Conservation (phyloP, 177 flowering plant species). For the Vitis hybrid region DNA sequence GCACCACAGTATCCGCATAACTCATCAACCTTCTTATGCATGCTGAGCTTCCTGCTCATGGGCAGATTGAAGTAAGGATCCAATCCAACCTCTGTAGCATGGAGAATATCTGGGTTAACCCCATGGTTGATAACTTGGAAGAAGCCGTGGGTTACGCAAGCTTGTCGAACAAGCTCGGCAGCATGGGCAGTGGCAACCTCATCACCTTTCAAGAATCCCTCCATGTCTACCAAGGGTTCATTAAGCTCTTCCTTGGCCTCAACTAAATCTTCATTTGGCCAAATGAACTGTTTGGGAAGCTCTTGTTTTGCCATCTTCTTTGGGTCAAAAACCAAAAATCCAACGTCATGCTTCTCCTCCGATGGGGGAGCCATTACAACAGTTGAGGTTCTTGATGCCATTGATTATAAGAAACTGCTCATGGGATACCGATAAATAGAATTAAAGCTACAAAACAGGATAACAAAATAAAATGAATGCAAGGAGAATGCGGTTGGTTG, state of each 20-base stretch:
- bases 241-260: constrained; percentile 21
- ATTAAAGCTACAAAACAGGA: too few relatives aligned
- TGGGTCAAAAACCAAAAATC: constrained; percentile 22
- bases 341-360: neutral
- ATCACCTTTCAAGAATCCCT: constrained; percentile 34
- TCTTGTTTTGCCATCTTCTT: constrained; percentile 19
- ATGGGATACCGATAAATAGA: too few relatives aligned
- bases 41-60: constrained; percentile 18
- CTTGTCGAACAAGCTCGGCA: constrained; percentile 20
- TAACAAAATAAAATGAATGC: too few relatives aligned
- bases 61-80: constrained; percentile 38
- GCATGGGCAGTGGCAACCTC: constrained; percentile 19
- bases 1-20: constrained; percentile 41
- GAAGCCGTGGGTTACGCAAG: constrained; percentile 47
- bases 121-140: constrained; percentile 54
- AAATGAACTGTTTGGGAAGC: constrained; percentile 38
- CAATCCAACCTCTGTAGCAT: constrained; percentile 25
- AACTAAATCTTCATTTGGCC: constrained; percentile 32
- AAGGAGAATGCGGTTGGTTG: too few relatives aligned
- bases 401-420: neutral
- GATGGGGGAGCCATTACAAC: neutral
- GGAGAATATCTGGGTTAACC: constrained; percentile 26
- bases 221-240: constrained; percentile 41
- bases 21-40: constrained; percentile 21
- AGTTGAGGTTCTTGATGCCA: constrained; percentile 5